These are phyloP conservation scores for Ustilago trichophora DNA, from an alignment of 1,284 basidiomycete species.

Conservation along the genomic window DNA sequence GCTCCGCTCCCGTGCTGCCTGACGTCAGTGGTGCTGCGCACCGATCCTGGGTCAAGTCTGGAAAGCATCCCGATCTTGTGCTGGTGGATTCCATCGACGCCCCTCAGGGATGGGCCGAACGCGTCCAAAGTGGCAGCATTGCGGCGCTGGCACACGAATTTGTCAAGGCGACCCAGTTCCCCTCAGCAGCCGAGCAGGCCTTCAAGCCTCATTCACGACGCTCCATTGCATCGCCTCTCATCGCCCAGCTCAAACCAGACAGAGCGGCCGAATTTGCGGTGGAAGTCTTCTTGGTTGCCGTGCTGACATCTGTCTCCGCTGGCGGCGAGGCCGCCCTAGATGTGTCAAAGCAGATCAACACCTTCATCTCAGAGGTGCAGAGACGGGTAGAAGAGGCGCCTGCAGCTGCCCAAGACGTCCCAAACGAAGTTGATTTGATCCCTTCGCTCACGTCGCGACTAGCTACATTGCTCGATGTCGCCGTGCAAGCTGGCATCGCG, in stretches of 20 bases:
- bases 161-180: conserved; percentile 57
- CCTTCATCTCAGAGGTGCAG: conserved; percentile 18
- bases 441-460: conserved; percentile 17
- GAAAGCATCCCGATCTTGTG: conserved; percentile 51
- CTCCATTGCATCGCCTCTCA: conserved; percentile 11
- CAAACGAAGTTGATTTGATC: background rate
- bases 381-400: conserved; percentile 10
- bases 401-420: background rate
- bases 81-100: conserved; percentile 31
- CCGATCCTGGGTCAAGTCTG: conserved; percentile 41
- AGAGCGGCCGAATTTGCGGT: background rate
- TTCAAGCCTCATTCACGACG: background rate
- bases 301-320: conserved; percentile 8
- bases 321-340: background rate
- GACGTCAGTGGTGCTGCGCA: conserved; percentile 2
- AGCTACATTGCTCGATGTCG: conserved; percentile 18
- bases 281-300: conserved; percentile 17
- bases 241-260: background rate
- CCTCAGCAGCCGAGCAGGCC: background rate
- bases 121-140: conserved; percentile 50
- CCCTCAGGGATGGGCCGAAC: conserved; percentile 50
- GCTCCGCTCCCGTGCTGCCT: background rate
- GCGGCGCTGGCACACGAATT: conserved; percentile 61
- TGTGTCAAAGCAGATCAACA: background rate
- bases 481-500: conserved; percentile 17